Percentiles rank a stretch among this genome's conserved stretches.
These are phyloP conservation scores for Coemansia sp. DNA, from an alignment of 371 early-diverging fungal genomes.

Conservation along the genomic window DNA sequence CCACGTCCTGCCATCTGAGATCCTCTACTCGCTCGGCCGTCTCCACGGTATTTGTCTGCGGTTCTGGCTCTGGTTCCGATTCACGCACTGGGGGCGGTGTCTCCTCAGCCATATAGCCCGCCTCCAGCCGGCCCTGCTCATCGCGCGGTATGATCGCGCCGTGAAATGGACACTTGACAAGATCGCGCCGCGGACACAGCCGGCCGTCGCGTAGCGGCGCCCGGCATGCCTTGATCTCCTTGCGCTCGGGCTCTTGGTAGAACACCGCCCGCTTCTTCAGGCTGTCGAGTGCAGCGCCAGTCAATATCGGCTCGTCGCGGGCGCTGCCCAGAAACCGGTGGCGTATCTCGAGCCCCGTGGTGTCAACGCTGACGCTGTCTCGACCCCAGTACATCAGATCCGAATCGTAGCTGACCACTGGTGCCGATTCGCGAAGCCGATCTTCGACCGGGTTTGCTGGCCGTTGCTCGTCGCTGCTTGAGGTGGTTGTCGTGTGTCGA, in stretches of 20 bases:
- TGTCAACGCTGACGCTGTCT: constrained; percentile 61
- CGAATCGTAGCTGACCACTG: constrained; percentile 67
- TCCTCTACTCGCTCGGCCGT: constrained; percentile 28
- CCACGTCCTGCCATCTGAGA: constrained; percentile 60
- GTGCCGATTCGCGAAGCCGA: constrained; percentile 58
- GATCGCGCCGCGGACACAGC: constrained; percentile 68
- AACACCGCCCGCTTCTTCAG: constrained; percentile 31
- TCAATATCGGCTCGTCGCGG: constrained; percentile 52
- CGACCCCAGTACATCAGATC: constrained; percentile 74
- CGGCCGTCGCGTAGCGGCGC: constrained; percentile 66
- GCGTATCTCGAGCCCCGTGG: constrained; percentile 61
- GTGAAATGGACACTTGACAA: constrained; percentile 72
- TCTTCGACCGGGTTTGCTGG: constrained; percentile 21
- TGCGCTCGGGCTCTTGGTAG: constrained; percentile 14
- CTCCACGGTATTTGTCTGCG: constrained; percentile 17
- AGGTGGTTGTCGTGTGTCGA: background rate
- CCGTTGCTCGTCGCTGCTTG: background rate
- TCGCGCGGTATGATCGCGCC: constrained; percentile 68
- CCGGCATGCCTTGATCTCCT: constrained; percentile 57
- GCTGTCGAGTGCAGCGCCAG: constrained; percentile 5
- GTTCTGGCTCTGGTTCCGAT: constrained; percentile 18
- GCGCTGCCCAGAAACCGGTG: constrained; percentile 70
- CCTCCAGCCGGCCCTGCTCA: constrained; percentile 52
- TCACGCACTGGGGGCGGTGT: constrained; percentile 6
- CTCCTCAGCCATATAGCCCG: constrained; percentile 11